phyloP scores from a whole-genome alignment of 2,329 filamentous ascomycete genomes.

The Alternaria arborescens region DNA sequence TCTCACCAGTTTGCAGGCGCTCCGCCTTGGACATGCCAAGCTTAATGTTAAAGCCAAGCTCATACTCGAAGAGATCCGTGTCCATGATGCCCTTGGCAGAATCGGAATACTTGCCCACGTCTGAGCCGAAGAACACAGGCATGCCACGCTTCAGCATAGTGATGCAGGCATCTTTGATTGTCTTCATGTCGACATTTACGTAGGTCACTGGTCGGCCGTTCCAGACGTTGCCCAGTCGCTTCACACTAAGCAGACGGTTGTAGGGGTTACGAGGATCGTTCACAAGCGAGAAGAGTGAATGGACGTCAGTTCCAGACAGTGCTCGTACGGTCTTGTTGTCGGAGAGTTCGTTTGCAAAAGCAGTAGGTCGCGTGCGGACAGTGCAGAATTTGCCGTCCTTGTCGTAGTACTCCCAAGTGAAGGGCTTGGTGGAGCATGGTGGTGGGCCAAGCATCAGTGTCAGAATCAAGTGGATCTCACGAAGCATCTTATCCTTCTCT shows the following conservation, averaged over 20 bases:
- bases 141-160: constrained; percentile 79
- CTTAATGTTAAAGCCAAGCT: constrained; percentile 81
- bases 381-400: constrained; percentile 70
- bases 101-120: constrained; percentile 85
- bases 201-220: constrained; percentile 80
- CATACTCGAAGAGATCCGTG: constrained; percentile 76
- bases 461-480: constrained; percentile 81
- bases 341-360: constrained; percentile 75
- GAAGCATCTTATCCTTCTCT: constrained; percentile 77
- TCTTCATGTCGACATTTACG: constrained; percentile 79
- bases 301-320: constrained; percentile 67
- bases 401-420: constrained; percentile 83
- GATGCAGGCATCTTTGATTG: constrained; percentile 77
- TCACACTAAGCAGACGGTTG: constrained; percentile 76
- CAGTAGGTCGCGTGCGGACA: constrained; percentile 71
- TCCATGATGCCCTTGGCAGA: constrained; percentile 78
- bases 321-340: constrained; percentile 66
- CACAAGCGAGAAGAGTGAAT: constrained; percentile 79
- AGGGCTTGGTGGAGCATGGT: constrained; percentile 72
- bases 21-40: constrained; percentile 80
- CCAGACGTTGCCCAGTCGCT: constrained; percentile 81
- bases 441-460: constrained; percentile 84
- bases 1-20: constrained; percentile 76
- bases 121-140: constrained; percentile 88
- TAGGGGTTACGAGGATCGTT: constrained; percentile 84